Evolutionary conservation across 805 yeast genomes (phyloP).

Genomic region (Ogataea paraovalis): DNA sequence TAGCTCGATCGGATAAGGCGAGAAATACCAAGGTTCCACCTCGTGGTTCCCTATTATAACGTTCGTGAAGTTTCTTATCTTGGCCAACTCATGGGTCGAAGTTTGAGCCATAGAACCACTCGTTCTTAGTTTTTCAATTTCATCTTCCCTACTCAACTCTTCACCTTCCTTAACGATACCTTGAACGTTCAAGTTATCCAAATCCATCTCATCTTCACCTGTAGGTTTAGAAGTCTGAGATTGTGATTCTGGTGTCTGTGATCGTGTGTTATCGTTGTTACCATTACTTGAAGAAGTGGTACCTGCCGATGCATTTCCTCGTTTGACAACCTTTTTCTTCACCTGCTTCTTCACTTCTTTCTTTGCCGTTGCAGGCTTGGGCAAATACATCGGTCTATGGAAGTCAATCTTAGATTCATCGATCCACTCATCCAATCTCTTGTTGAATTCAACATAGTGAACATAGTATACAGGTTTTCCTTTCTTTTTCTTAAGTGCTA

Average conservation of each 20-base stretch:
- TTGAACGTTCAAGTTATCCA: conserved; percentile 81
- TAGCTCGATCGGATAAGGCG: conserved; percentile 93
- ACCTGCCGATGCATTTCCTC: conserved; percentile 2
- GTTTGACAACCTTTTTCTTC: conserved; percentile 26
- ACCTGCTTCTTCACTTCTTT: conserved; percentile 39
- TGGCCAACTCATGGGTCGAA: conserved; percentile 75
- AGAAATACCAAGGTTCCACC: conserved; percentile 98
- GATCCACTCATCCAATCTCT: conserved; percentile 96
- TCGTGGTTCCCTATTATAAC: conserved; percentile 85
- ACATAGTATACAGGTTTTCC: conserved; percentile 82
- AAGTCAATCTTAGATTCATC: conserved; percentile 66
- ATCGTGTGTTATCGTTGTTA: conserved; percentile 10
- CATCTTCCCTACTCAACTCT: conserved; percentile 82
- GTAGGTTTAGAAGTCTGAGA: conserved; percentile 26
- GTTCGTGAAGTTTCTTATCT: conserved; percentile 77
- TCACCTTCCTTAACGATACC: conserved; percentile 64
- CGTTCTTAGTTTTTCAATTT: conserved; percentile 84
- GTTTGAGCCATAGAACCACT: conserved; percentile 97
- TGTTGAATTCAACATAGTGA: conserved; percentile 91
- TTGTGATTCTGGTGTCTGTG: conserved; percentile 10
- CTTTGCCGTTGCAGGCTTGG: conserved; percentile 52
- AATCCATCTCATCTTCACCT: conserved; percentile 69
- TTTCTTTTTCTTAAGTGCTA: conserved; percentile 70
- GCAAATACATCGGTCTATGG: conserved; percentile 64
- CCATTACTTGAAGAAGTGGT: conserved; percentile 32